These are phyloP conservation scores for Amesomyces nigricolor DNA, from an alignment of 2,329 filamentous ascomycete species.

Conservation along the genomic window DNA sequence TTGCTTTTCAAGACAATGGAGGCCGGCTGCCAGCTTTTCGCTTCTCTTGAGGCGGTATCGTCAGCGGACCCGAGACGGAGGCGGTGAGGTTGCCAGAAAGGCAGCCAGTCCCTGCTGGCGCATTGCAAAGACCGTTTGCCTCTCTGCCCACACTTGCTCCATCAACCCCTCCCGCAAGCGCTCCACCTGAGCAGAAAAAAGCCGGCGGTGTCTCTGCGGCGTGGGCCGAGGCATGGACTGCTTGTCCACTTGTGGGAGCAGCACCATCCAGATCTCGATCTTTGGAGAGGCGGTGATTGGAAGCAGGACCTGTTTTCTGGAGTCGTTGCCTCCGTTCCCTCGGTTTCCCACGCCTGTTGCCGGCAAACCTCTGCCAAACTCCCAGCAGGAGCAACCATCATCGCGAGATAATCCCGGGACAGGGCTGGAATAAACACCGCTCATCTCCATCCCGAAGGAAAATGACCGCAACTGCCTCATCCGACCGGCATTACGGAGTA, in stretches of 20 bases:
- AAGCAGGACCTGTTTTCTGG: not conserved
- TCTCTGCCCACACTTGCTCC: conserved; percentile 5
- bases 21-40: not conserved
- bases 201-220: not conserved
- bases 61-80: not conserved
- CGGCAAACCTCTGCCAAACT: not conserved
- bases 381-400: not conserved
- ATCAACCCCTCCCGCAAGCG: conserved; percentile 1
- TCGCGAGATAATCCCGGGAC: not conserved
- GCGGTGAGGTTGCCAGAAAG: conserved; percentile 3
- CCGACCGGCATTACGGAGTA: not conserved
- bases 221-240: not conserved
- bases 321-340: not conserved
- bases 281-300: not conserved
- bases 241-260: not conserved
- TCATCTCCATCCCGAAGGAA: conserved; percentile 1
- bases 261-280: not conserved
- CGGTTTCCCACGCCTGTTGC: not conserved
- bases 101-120: conserved; percentile 4
- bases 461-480: conserved; percentile 2
- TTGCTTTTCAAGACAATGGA: not conserved
- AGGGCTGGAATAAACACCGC: conserved; percentile 5
- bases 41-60: not conserved
- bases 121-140: not conserved
- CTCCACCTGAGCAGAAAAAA: conserved; percentile 9